Base-by-base conservation (phyloP, 2,329 filamentous ascomycete species). In the Periglandula ipomoeae region DNA sequence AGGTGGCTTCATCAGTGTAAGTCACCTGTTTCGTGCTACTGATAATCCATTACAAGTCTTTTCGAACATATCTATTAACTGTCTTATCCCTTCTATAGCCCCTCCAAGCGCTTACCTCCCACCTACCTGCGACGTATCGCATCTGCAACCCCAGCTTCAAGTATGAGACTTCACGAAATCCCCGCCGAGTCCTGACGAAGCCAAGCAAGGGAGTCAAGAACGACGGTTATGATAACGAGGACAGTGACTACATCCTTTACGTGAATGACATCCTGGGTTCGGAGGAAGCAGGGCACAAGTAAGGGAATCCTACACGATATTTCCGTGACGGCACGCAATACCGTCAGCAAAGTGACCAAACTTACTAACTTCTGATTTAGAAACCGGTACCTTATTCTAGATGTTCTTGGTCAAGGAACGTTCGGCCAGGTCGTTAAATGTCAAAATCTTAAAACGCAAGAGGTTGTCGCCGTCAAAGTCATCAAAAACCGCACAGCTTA, bases 381-480 rank as follows among this genome's bases (percentile, higher is more conserved):
- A 66, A 97, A 97, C 61, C 85, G 93, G 46, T 98, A 98, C 64
- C 79, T 97, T 53, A 98, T 98, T 59, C 76, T 98, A 47, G 93
- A 98, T 69, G 93, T 98, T 26, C 76, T 98, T 47, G 93, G 93
- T 19, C 93, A 98, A 67, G 93, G 93, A 49, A 98, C 93, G 0
- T 98, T 98, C 64, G 93, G 93, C 7, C 93, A 98, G 70, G 93
- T 98, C 27, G 93, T 98, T 52, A 98, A 98, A 68, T 98, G 93
- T 64, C 93, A 98, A 67, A 98, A 98, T 60, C 70, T 98, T 59
- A 96, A 95, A 71, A 97, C 93, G 1, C 90, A 96, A 65, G 93
- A 98, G 69, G 93, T 98, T 35, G 93, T 98, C 40, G 93, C 93
- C 3, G 93, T 98, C 57, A 98, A 98, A 70, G 93, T 98, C 48